Percentiles rank a stretch among this genome's conserved stretches.
Evolutionary conservation across 169 alveolate genomes (phyloP).

Genomic region (Theileria sp.): DNA sequence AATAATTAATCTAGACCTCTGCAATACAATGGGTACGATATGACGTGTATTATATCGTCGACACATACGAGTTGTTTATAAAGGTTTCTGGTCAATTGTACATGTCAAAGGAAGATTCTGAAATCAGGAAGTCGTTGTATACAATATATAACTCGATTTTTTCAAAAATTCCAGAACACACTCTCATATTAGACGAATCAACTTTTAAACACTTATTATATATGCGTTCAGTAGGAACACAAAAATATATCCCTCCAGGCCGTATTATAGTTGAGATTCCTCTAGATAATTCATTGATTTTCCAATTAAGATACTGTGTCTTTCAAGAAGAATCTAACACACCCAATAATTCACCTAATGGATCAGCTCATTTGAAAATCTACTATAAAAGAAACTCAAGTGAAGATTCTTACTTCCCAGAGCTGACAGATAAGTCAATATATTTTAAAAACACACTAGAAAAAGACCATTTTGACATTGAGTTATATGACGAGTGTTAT

Average conservation of each 20-base stretch:
- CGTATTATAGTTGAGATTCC: constrained; percentile 18
- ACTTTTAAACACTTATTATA: constrained; percentile 18
- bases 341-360: neutral
- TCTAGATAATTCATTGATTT: constrained; percentile 11
- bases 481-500: constrained; percentile 4
- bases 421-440: constrained; percentile 2
- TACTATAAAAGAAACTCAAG: neutral
- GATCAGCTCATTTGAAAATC: neutral
- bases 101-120: constrained; percentile 11
- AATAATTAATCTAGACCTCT: constrained; percentile 2
- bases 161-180: constrained; percentile 19
- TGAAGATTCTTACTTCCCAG: neutral
- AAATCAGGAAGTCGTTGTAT: constrained; percentile 23
- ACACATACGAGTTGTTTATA: constrained; percentile 34
- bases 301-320: constrained; percentile 25
- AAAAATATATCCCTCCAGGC: constrained; percentile 30
- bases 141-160: constrained; percentile 5
- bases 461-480: neutral
- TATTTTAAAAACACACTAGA: constrained; percentile 1
- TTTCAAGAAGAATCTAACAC: constrained; percentile 14
- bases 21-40: constrained; percentile 28
- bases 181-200: constrained; percentile 19
- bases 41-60: constrained; percentile 32
- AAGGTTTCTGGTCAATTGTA: constrained; percentile 21
- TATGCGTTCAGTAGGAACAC: constrained; percentile 14